phyloP scores from a whole-genome alignment of 108 stramenopile species.

The Parietichytrium sp. region DNA sequence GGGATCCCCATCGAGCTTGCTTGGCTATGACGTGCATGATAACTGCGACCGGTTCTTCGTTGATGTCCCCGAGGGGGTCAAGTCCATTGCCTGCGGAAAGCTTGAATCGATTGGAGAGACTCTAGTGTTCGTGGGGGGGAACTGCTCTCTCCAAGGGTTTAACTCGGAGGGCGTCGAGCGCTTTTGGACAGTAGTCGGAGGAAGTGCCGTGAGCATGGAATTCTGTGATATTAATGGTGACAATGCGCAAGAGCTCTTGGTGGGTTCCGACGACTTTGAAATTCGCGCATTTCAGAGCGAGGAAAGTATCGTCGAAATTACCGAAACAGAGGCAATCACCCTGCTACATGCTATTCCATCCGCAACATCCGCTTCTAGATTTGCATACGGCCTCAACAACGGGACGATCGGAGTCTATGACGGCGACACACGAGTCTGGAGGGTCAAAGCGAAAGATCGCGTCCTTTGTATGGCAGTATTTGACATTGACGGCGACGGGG shows the following conservation, averaged over 20 bases:
- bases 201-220: conserved; percentile 56
- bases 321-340: conserved; percentile 55
- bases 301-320: conserved; percentile 52
- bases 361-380: not conserved
- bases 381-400: conserved; percentile 59
- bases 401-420: conserved; percentile 65
- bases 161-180: conserved; percentile 47
- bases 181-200: conserved; percentile 69
- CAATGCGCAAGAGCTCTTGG: conserved; percentile 48
- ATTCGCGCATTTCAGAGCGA: conserved; percentile 48
- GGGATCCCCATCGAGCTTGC: conserved; percentile 56
- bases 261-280: conserved; percentile 54
- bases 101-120: not conserved
- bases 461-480: conserved; percentile 46
- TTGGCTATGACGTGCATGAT: conserved; percentile 62
- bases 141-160: conserved; percentile 66
- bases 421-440: conserved; percentile 54
- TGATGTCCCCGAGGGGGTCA: conserved; percentile 49
- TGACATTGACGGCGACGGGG: conserved; percentile 61
- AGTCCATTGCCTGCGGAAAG: not conserved
- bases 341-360: conserved; percentile 20
- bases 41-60: conserved; percentile 60
- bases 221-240: conserved; percentile 2
- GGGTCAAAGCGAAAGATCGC: conserved; percentile 61
- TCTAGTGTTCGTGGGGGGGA: conserved; percentile 61